Evolutionary conservation across 148 eudicot genomes (phyloP), one percentile per base, ranked within the genome.

Genomic region (Camellia sinensis): DNA sequence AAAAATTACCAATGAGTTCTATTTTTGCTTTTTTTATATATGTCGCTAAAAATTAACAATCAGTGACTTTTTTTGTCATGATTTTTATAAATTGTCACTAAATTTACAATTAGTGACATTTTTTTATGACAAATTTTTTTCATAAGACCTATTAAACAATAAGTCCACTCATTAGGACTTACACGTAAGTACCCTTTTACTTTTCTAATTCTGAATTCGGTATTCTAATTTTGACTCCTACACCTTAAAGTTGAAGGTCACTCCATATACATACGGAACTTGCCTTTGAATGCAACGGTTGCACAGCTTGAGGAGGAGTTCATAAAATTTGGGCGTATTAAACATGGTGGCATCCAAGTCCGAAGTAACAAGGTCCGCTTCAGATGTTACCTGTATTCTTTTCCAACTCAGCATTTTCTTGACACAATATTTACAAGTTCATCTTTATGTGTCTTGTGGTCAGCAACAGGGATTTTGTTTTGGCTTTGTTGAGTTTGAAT

Each of bases 401-500:
- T 53, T 74, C 65, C 45, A 12, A 12, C 62, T 66, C 56, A 17
- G 29, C 73, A 67, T 71, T 70, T 11, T 66, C 45, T 9, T 2
- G 8, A 54, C 2, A 44, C 2, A 7, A 22, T 63, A 13, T 57
- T 56, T 59, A 67, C 59, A 22, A 10, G 14, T 73, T 74, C 48
- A 21, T 68, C 67, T 77, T 63, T 68, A 6, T 65, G 40, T 63
- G 40, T 63, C 60, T 37, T 84, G 29, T 79, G 53, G 80, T 70
- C 79, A 83, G 89, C 90, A 88, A 84, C 93, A 89, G 75, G 95
- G 95, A 76, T 90, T 85, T 73, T 89, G 93, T 86, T 93, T 87
- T 81, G 97, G 97, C 57, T 93, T 93, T 81, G 93, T 93, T 19
- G 95, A 93, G 82, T 93, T 89, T 78, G 91, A 88, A 75, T 81